These are phyloP conservation scores for Microbotryum silenes-acaulis DNA, from an alignment of 1,284 basidiomycete species.

Conservation along the genomic window DNA sequence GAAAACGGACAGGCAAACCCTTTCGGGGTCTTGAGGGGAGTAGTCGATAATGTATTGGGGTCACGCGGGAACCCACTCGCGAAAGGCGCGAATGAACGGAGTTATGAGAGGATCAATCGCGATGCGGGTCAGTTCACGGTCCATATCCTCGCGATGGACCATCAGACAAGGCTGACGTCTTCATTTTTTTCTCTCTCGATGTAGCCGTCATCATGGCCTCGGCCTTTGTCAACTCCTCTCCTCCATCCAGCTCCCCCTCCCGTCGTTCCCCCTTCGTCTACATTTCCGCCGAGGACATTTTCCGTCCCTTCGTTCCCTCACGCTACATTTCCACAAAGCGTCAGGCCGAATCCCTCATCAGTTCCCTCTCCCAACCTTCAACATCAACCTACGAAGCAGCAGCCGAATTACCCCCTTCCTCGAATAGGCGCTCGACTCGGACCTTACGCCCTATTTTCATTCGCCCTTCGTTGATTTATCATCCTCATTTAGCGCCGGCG, in stretches of 20 bases:
- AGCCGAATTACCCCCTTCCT: too few relatives aligned
- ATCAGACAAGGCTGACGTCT: neutral
- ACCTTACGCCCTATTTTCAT: constrained; percentile 61
- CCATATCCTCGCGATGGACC: too few relatives aligned
- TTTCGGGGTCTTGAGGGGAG: constrained; percentile 47
- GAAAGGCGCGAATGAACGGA: constrained; percentile 40
- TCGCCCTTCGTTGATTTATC: constrained; percentile 69
- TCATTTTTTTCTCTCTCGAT: neutral
- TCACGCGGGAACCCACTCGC: constrained; percentile 36
- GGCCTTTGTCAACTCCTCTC: constrained; percentile 8
- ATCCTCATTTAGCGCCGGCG: constrained; percentile 81
- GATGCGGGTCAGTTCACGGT: constrained; percentile 64
- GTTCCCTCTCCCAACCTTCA: constrained; percentile 1
- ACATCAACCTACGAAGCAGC: neutral
- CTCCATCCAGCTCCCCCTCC: constrained; percentile 47
- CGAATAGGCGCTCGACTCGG: neutral
- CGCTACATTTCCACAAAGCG: constrained; percentile 85
- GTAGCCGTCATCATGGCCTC: constrained; percentile 12
- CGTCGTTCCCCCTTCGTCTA: constrained; percentile 71
- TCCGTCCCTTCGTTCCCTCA: constrained; percentile 72
- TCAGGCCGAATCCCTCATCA: constrained; percentile 69
- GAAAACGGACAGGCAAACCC: constrained; percentile 51
- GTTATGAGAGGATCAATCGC: constrained; percentile 75
- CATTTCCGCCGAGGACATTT: constrained; percentile 89
- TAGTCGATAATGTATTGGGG: constrained; percentile 41